These are phyloP conservation scores for Volutella citrinella DNA, from an alignment of 2,329 filamentous ascomycete species.

Conservation along the genomic window DNA sequence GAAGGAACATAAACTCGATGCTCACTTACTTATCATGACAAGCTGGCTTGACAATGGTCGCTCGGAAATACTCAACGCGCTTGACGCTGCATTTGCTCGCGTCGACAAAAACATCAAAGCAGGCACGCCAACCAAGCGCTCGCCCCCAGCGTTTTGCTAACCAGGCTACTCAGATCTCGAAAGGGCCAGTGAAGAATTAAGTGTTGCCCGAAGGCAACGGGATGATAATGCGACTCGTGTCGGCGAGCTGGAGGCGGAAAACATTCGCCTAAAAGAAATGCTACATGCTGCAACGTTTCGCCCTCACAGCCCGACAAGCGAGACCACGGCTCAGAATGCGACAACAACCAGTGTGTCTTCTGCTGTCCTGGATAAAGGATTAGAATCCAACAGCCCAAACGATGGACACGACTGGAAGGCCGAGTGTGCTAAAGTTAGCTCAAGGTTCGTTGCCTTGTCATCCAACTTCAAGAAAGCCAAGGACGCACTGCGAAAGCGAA, in stretches of 20 bases:
- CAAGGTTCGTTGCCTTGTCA: slow-evolving; percentile 39
- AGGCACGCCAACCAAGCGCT: slow-evolving; percentile 24
- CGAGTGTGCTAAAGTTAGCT: slow-evolving; percentile 36
- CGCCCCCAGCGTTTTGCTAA: slow-evolving; percentile 12
- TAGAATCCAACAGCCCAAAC: slow-evolving; percentile 6
- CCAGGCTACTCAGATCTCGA: slow-evolving; percentile 31
- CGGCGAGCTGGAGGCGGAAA: slow-evolving; percentile 15
- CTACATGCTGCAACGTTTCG: no score
- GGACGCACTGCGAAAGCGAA: slow-evolving; percentile 37
- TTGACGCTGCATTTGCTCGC: slow-evolving; percentile 37
- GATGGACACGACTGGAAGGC: slow-evolving; percentile 20
- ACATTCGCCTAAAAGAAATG: slow-evolving; percentile 15
- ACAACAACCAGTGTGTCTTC: no score
- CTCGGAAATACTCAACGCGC: slow-evolving; percentile 37
- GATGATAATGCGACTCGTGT: slow-evolving; percentile 11
- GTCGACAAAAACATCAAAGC: slow-evolving; percentile 36
- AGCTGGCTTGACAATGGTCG: slow-evolving; percentile 39
- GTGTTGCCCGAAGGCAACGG: slow-evolving; percentile 15
- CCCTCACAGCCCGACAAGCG: no score
- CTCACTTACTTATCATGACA: slow-evolving; percentile 35
- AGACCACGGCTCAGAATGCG: no score
- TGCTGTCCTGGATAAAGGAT: no score
- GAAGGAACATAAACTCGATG: no score
- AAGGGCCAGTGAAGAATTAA: slow-evolving; percentile 40
- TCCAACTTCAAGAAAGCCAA: slow-evolving; percentile 40